Evolutionary conservation across 2,329 filamentous ascomycete species (phyloP), one percentile per base, ranked within the genome.

Genomic region (Endoconidiophora polonica): DNA sequence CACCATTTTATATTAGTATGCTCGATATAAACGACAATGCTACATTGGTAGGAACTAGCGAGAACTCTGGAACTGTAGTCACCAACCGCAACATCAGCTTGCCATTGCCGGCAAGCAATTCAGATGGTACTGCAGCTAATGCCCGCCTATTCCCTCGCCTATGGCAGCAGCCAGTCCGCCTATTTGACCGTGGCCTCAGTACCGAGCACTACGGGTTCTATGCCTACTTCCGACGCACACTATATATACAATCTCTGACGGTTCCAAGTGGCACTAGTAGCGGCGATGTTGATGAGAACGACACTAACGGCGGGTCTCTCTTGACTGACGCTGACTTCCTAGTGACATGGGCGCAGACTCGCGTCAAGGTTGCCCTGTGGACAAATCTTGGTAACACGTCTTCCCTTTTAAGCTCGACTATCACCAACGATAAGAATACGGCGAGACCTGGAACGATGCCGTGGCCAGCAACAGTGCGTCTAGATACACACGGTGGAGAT

Each of bases 141-240:
- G 84, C 85, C 2, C 74, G 74, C 7, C 68, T 95, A 55, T 76
- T 91, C 43, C 84, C 87, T 0, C 69, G 74, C 5, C 76, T 83
- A 0, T 65, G 70, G 0, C 76, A 81, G 53, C 91, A 96, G 59
- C 90, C 86, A 0, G 69, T 96, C 10, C 77, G 84, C 1, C 74
- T 96, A 1, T 96, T 81, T 62, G 86, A 96, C 62, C 83, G 87
- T 18, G 87, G 83, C 16, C 69, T 83, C 24, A 67, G 74, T 2
- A 81, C 81, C 0, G 90, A 96, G 62, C 86, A 94, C 65, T 95
- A 93, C 63, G 86, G 86, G 2, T 95, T 95, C 66, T 95, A 94
- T 66, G 84, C 76, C 0, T 93, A 94, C 68, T 96, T 84, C 63
- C 80, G 87, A 65, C 85, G 87, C 56, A 83, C 81, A 6, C 85